A percentile compares a stretch with the other conserved stretches of the same genome.
These are phyloP conservation scores for Heterobasidion parviporum DNA, from an alignment of 1,284 basidiomycete genomes.

Conservation along the genomic window DNA sequence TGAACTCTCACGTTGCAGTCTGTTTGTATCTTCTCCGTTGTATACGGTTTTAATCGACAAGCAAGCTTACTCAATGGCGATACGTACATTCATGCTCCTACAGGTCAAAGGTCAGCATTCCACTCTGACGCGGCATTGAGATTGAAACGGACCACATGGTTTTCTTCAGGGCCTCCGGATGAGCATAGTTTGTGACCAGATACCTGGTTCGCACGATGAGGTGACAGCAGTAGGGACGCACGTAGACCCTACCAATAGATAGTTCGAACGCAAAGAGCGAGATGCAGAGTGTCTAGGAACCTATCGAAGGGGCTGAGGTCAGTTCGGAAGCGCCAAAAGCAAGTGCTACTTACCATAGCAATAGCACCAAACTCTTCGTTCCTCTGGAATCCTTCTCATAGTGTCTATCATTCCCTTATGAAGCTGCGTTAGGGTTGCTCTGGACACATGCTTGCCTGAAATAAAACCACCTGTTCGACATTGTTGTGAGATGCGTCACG, in stretches of 20 bases:
- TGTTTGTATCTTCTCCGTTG: slow-evolving; percentile 16
- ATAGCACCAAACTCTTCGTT: slow-evolving; percentile 17
- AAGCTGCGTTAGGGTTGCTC: no score
- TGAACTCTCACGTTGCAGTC: slow-evolving; percentile 19
- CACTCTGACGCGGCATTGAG: no score
- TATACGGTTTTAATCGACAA: no score
- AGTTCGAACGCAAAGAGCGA: slow-evolving; percentile 17
- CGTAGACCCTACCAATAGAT: slow-evolving; percentile 17
- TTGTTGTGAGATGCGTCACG: background rate
- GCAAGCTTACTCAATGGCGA: background rate
- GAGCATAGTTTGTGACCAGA: slow-evolving; percentile 19
- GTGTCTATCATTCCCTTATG: slow-evolving; percentile 7
- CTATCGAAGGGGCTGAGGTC: slow-evolving; percentile 2
- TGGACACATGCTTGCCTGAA: no score
- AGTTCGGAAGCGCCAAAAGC: background rate
- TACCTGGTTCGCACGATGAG: slow-evolving; percentile 13
- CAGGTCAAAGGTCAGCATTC: no score
- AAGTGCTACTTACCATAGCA: slow-evolving; percentile 12
- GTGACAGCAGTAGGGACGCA: no score
- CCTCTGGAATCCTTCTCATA: slow-evolving; percentile 14
- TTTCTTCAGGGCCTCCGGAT: slow-evolving; percentile 14
- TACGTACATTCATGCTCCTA: slow-evolving; percentile 20
- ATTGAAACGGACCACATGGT: slow-evolving; percentile 17
- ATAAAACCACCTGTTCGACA: no score
- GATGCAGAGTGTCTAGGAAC: slow-evolving; percentile 18